phyloP scores from a whole-genome alignment of 495 filamentous ascomycete genomes.

The Aspergillus cavernicola region DNA sequence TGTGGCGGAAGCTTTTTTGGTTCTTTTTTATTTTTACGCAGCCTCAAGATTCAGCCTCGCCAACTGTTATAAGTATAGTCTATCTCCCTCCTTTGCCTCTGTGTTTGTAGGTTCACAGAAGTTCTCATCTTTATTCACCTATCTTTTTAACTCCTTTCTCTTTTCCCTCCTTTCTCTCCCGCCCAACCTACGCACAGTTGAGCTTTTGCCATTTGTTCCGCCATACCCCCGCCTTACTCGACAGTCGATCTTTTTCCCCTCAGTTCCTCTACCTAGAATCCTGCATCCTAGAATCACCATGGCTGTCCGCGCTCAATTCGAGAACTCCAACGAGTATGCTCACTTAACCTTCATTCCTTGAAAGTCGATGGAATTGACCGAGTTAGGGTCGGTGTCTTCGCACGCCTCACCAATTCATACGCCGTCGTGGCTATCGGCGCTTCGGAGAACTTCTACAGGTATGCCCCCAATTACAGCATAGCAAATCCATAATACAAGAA shows the following conservation, averaged over 20 bases:
- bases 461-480: background rate
- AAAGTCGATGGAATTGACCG: background rate
- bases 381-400: conserved; percentile 87
- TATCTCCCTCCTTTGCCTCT: background rate
- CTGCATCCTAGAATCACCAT: conserved; percentile 36
- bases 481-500: no score
- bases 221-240: conserved; percentile 11
- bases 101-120: background rate
- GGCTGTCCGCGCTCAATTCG: conserved; percentile 87
- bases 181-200: background rate
- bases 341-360: background rate
- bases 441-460: conserved; percentile 97
- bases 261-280: conserved; percentile 1
- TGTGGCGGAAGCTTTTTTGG: conserved; percentile 13
- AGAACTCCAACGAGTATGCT: conserved; percentile 95
- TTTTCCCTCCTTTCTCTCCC: background rate
- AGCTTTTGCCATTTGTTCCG: conserved; percentile 9
- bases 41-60: background rate
- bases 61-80: background rate
- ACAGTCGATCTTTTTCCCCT: conserved; percentile 3
- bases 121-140: background rate
- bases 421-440: conserved; percentile 88
- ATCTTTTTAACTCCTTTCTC: background rate
- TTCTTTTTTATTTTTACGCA: conserved; percentile 9
- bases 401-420: conserved; percentile 94